Conservation (phyloP, 2,329 filamentous ascomycete genomes). For the Botrytis squamosa region DNA sequence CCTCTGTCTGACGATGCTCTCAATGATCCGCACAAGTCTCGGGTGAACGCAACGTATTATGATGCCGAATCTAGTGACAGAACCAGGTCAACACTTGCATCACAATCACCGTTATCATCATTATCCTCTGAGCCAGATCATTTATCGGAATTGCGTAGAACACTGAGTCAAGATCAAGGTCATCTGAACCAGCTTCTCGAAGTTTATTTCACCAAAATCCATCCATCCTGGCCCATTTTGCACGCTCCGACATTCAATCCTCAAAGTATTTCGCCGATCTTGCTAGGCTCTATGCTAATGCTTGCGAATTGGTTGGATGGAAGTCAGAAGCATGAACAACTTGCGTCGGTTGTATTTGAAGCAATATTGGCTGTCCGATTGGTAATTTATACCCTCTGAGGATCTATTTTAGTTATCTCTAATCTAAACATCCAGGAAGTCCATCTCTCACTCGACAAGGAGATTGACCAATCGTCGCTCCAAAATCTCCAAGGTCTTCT, state of each 20-base stretch:
- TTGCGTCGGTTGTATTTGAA: conserved; percentile 11
- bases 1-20: conserved; percentile 4
- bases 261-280: not conserved
- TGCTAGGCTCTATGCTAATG: conserved; percentile 12
- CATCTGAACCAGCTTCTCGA: not conserved
- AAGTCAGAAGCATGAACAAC: not conserved
- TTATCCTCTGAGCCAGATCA: conserved; percentile 2
- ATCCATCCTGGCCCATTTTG: conserved; percentile 14
- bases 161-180: not conserved
- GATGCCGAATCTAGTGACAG: not conserved
- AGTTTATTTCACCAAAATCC: not conserved
- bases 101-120: conserved; percentile 13
- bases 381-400: not conserved
- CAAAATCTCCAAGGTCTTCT: conserved; percentile 14
- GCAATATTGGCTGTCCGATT: conserved; percentile 8
- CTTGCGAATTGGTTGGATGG: conserved; percentile 5
- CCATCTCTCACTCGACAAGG: not conserved
- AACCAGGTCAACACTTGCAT: not conserved
- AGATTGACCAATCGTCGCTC: conserved; percentile 4
- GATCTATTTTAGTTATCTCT: not conserved
- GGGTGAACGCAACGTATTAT: not conserved
- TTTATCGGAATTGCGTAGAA: not conserved
- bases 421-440: not conserved
- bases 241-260: conserved; percentile 9
- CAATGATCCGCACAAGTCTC: not conserved